A percentile compares a stretch with the other conserved stretches of the same genome.
These are phyloP conservation scores for Candida piceae DNA, from an alignment of 805 yeast genomes.

Conservation along the genomic window DNA sequence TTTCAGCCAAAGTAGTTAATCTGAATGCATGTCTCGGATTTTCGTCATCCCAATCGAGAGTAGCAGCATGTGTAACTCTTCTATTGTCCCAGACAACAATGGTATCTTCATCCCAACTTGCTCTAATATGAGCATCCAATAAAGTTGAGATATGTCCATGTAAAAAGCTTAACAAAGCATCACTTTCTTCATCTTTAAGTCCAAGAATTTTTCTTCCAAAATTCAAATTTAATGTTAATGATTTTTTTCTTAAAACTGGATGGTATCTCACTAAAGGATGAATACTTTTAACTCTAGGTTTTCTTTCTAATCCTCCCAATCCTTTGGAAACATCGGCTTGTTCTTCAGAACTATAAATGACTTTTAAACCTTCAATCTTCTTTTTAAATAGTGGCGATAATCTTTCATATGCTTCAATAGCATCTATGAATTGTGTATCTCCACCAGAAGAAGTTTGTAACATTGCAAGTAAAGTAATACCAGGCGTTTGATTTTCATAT, in stretches of 20 bases:
- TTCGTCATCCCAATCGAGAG: constrained; percentile 66
- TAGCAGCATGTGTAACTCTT: constrained; percentile 61
- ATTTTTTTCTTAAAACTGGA: constrained; percentile 65
- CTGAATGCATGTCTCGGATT: constrained; percentile 68
- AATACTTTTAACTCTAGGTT: constrained; percentile 53
- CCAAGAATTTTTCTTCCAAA: constrained; percentile 67
- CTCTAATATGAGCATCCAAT: constrained; percentile 63
- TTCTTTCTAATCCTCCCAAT: constrained; percentile 61
- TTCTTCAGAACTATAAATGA: constrained; percentile 62
- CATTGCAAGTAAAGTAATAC: constrained; percentile 60
- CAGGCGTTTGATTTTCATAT: constrained; percentile 70
- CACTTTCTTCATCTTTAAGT: constrained; percentile 68
- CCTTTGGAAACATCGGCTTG: constrained; percentile 56
- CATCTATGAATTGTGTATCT: constrained; percentile 74
- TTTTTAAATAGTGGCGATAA: constrained; percentile 61
- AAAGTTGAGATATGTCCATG: constrained; percentile 44
- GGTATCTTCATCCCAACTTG: constrained; percentile 64
- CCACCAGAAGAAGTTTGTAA: constrained; percentile 58
- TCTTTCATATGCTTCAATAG: constrained; percentile 64
- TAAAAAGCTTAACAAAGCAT: constrained; percentile 52
- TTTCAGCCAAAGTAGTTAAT: constrained; percentile 70
- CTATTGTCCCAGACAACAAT: constrained; percentile 81
- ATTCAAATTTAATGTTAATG: constrained; percentile 50
- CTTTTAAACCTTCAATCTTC: constrained; percentile 56
- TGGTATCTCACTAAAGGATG: constrained; percentile 72